Percentiles rank a stretch among this genome's conserved stretches.
Conservation (phyloP, 768 basidiomycete genomes). For the Boletus huronensis region DNA sequence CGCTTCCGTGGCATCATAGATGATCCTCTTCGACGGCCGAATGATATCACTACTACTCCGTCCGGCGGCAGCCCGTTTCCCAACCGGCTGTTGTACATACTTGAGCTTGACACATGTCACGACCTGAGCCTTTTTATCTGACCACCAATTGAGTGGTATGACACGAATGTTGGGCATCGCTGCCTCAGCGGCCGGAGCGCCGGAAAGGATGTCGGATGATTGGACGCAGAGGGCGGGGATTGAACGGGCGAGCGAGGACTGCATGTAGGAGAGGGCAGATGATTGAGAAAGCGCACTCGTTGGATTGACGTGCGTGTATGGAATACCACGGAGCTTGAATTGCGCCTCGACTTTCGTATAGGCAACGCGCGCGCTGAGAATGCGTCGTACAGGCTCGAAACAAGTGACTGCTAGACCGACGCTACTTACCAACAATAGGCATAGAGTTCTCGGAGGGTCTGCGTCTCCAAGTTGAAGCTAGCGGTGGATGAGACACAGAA, state of each 20-base stretch:
- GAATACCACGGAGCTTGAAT: constrained; percentile 77
- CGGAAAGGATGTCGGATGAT: constrained; percentile 75
- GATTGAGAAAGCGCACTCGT: constrained; percentile 37
- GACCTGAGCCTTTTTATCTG: constrained; percentile 71
- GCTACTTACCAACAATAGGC: constrained; percentile 79
- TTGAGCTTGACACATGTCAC: constrained; percentile 89
- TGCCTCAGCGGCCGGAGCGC: constrained; percentile 83
- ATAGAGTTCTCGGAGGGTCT: constrained; percentile 73
- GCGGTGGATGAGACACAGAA: not conserved
- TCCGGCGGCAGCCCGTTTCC: constrained; percentile 57
- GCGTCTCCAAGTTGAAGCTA: constrained; percentile 67
- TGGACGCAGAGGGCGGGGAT: constrained; percentile 84
- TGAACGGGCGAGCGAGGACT: constrained; percentile 71
- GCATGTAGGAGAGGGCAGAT: constrained; percentile 51
- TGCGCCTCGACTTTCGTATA: constrained; percentile 86
- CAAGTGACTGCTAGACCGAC: not conserved
- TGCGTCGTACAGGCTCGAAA: not conserved
- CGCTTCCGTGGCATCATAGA: constrained; percentile 85
- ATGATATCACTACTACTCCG: constrained; percentile 54
- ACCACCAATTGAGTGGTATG: constrained; percentile 91
- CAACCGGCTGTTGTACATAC: constrained; percentile 83
- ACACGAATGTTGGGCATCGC: constrained; percentile 92
- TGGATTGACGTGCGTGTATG: constrained; percentile 72
- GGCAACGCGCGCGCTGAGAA: constrained; percentile 77
- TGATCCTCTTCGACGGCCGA: constrained; percentile 82